Base-by-base conservation (phyloP, 2,329 filamentous ascomycete genomes). In the Colletotrichum somersetense region DNA sequence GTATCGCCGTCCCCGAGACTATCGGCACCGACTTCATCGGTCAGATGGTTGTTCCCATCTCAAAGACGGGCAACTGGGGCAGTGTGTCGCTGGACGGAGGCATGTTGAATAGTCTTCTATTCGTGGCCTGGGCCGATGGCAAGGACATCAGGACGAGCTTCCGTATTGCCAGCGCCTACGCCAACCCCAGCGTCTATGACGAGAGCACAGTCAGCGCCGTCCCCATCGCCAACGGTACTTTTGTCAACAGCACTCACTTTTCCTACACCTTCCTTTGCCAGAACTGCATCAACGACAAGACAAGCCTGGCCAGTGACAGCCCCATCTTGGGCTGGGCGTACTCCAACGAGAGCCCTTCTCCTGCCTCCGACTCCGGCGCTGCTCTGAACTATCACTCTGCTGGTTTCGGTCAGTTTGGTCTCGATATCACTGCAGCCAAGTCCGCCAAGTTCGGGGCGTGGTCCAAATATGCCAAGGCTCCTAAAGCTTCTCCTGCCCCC, bases 181-280 rank as follows among this genome's bases (percentile, higher is more conserved):
- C 83, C 65, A 84, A 83, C 58, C 86, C 87, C 0, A 78, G 83
- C 2, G 78, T 83, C n/a, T 85, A 86, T 75, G 80, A 82, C 4
- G 82, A 81, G 16, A 80, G 80, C 30, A 18, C 69, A 40, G 81
- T 84, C 42, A 81, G 81, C 1, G 75, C 85, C 20, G 76, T 77
- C 1, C 82, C 85, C 18, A 88, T 88, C 73, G 79, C 85, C 33
- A 85, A 86, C 30, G 86, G 86, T 35, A 87, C 86, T 1, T 87
- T 84, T 33, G 78, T 87, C 70, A 89, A 88, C 80, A 80, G 78
- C 72, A 88, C 87, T 1, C 85, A 88, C 74, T 85, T 84, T 76
- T 85, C 84, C 2, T 87, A 86, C 74, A 89, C 87, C 0, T 89
- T 88, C 78, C 81, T 89, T 48, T 89, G 87, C 75, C 78, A 81